A percentile compares a stretch with the other conserved stretches of the same genome.
phyloP scores from a whole-genome alignment of 805 yeast species.

The Metschnikowia santaceciliae region DNA sequence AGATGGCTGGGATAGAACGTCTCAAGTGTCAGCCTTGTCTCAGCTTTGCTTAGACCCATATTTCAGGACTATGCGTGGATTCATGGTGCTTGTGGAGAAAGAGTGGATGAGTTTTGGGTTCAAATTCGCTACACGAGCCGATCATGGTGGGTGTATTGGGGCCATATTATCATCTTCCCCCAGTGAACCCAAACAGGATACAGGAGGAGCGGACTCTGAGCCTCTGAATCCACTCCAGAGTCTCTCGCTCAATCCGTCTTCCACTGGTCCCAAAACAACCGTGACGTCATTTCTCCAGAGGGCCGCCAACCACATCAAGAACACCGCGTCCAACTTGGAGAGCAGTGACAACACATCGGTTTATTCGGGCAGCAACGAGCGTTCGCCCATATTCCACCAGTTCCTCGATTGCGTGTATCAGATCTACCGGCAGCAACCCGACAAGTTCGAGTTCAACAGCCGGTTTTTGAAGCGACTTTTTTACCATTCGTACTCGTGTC shows the following conservation, averaged over 20 bases:
- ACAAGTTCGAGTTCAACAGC: conserved; percentile 81
- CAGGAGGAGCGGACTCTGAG: conserved; percentile 9
- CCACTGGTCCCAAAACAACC: conserved; percentile 19
- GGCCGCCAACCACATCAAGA: conserved; percentile 41
- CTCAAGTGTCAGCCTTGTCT: conserved; percentile 80
- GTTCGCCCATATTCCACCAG: conserved; percentile 90
- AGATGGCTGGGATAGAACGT: conserved; percentile 98
- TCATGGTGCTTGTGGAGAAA: conserved; percentile 79
- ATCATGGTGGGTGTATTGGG: conserved; percentile 58
- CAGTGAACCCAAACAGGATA: conserved; percentile 13
- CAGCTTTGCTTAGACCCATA: conserved; percentile 89
- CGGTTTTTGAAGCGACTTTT: conserved; percentile 77
- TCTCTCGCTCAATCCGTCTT: not conserved
- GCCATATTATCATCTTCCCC: conserved; percentile 27
- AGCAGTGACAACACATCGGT: not conserved
- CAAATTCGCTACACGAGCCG: conserved; percentile 77
- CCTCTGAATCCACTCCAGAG: not conserved
- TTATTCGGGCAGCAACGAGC: conserved; percentile 37
- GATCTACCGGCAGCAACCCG: conserved; percentile 63
- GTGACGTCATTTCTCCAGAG: conserved; percentile 35
- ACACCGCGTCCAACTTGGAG: conserved; percentile 25
- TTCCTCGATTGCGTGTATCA: conserved; percentile 89
- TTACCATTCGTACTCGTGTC: conserved; percentile 90
- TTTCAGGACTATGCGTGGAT: conserved; percentile 84
- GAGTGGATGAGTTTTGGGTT: conserved; percentile 97